Conservation (phyloP, 2,329 filamentous ascomycete species). For the Calonectria honghensis region DNA sequence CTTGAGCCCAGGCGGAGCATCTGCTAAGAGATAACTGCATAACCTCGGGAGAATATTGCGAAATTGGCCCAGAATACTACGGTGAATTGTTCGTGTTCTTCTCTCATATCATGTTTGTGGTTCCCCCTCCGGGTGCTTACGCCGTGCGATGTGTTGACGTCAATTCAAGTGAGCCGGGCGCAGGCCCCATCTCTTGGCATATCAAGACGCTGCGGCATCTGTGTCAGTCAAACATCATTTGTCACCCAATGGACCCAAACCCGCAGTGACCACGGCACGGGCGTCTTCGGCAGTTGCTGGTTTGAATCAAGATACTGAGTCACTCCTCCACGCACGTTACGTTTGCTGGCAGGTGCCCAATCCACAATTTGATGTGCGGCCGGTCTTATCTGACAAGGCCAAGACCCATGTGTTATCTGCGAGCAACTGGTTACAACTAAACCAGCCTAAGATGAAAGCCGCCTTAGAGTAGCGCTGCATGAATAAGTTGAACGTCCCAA, state of each 20-base stretch:
- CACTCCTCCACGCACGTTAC: neutral
- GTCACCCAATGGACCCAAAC: conserved; percentile 4
- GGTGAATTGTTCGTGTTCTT: neutral
- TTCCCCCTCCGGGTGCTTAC: neutral
- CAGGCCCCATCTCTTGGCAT: neutral
- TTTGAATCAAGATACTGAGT: neutral
- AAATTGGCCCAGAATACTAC: neutral
- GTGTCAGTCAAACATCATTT: neutral
- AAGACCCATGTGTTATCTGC: neutral
- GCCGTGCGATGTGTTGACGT: conserved; percentile 1
- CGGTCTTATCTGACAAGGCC: neutral
- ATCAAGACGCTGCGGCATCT: neutral
- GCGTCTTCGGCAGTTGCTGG: neutral
- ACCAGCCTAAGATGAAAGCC: neutral
- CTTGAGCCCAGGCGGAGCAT: conserved; percentile 31
- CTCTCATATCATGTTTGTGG: neutral
- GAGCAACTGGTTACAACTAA: conserved; percentile 8
- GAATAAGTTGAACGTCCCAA: conserved; percentile 4
- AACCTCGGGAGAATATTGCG: neutral
- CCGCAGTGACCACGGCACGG: conserved; percentile 8
- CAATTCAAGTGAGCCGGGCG: neutral
- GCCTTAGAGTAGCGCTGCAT: conserved; percentile 15
- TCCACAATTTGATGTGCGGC: conserved; percentile 20
- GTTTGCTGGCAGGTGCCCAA: conserved; percentile 4
- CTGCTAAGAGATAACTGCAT: conserved; percentile 9